A percentile compares a stretch with the other conserved stretches of the same genome.
Conservation (phyloP, 164 flowering plant species). For the Magnolia changhungtana region DNA sequence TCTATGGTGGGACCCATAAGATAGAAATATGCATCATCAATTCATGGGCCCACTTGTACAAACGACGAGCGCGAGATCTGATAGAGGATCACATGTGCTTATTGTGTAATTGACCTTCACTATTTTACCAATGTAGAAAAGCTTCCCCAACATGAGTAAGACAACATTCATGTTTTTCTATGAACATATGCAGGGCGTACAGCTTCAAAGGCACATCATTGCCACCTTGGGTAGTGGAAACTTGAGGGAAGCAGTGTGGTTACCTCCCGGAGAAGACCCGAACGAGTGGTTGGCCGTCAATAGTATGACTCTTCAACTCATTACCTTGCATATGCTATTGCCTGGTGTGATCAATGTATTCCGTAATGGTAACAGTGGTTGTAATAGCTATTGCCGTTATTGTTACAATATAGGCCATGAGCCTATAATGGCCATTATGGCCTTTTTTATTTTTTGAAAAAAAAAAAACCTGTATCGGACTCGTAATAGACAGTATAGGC, state of each 20-base stretch:
- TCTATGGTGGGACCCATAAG: not conserved
- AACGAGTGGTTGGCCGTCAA: slow-evolving; percentile 81
- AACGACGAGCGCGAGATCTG: not conserved
- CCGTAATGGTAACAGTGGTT: too few relatives aligned
- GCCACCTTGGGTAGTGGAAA: slow-evolving; percentile 79
- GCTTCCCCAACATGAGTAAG: not conserved
- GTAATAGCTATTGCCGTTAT: not conserved
- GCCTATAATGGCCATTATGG: not conserved
- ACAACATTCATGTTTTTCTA: not conserved
- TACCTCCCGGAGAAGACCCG: slow-evolving; percentile 74
- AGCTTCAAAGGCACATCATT: slow-evolving; percentile 64
- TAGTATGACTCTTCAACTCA: slow-evolving; percentile 29
- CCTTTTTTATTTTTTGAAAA: too few relatives aligned
- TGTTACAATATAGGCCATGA: not conserved
- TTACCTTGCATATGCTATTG: not conserved
- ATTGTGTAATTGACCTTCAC: not conserved
- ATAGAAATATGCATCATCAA: not conserved
- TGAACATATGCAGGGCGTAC: slow-evolving; percentile 50
- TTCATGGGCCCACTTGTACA: not conserved
- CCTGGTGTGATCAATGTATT: not conserved
- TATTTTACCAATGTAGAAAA: not conserved
- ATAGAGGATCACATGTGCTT: not conserved
- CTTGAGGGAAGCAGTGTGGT: slow-evolving; percentile 64
- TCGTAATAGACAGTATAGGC: too few relatives aligned
- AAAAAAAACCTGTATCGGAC: too few relatives aligned